Evolutionary conservation across 2,329 filamentous ascomycete species (phyloP).

Genomic region (Teratosphaeria pseudoeucalypti): DNA sequence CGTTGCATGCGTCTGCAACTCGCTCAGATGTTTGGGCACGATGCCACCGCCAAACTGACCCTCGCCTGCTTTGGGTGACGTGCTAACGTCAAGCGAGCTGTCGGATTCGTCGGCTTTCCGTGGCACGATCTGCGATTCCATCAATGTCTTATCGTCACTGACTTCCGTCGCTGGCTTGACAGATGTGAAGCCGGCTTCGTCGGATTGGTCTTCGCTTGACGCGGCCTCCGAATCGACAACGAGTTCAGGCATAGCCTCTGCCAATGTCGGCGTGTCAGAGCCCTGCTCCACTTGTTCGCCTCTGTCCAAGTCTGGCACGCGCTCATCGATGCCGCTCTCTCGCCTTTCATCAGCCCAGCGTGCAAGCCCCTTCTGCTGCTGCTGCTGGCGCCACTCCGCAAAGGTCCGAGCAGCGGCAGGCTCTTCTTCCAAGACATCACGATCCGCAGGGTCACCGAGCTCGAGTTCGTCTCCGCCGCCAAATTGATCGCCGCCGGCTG

Average conservation of each 20-base stretch:
- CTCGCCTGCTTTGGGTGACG: neutral
- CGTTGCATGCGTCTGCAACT: neutral
- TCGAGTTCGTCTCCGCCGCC: constrained; percentile 5
- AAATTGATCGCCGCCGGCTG: neutral
- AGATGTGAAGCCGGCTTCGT: neutral
- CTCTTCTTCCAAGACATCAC: constrained; percentile 2
- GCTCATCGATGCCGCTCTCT: neutral
- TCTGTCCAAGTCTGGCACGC: neutral
- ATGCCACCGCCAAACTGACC: neutral
- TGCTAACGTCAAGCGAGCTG: neutral
- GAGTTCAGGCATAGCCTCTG: constrained; percentile 1
- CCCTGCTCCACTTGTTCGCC: neutral
- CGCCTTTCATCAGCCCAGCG: constrained; percentile 1
- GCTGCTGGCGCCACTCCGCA: constrained; percentile 8
- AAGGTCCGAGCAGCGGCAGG: constrained; percentile 2
- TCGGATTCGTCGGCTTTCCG: neutral
- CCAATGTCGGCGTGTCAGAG: neutral
- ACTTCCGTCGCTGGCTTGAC: constrained; percentile 6
- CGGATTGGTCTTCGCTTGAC: neutral
- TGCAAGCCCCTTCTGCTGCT: constrained; percentile 6
- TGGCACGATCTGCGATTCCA: neutral
- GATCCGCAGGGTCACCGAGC: neutral
- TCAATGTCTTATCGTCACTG: neutral
- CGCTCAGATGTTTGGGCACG: neutral
- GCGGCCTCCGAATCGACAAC: neutral